These are phyloP conservation scores for Micromonas commoda DNA, from an alignment of 139 green algal species.

Conservation along the genomic window DNA sequence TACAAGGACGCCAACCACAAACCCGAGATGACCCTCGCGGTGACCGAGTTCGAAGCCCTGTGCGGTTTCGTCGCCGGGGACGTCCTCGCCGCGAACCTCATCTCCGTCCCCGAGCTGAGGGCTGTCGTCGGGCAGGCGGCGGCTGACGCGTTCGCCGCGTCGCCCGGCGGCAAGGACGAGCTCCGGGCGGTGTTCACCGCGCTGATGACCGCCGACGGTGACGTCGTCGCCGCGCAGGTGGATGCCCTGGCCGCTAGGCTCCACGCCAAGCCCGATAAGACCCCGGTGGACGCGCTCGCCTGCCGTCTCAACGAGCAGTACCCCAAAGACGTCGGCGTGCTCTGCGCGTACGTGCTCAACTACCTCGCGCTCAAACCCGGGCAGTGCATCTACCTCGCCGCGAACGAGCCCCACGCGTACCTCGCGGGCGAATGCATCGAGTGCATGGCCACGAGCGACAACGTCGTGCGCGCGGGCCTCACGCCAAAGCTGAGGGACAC, in stretches of 20 bases:
- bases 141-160: not conserved
- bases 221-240: slow-evolving; percentile 39
- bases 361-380: slow-evolving; percentile 45
- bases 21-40: slow-evolving; percentile 93
- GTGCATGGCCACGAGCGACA: slow-evolving; percentile 91
- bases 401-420: slow-evolving; percentile 98
- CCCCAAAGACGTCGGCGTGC: slow-evolving; percentile 79
- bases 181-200: slow-evolving; percentile 58
- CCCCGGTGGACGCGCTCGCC: slow-evolving; percentile 67
- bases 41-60: slow-evolving; percentile 84
- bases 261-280: not conserved
- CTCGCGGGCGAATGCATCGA: slow-evolving; percentile 61
- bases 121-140: slow-evolving; percentile 11
- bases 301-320: slow-evolving; percentile 85
- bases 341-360: slow-evolving; percentile 92
- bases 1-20: slow-evolving; percentile 99
- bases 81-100: not conserved
- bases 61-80: slow-evolving; percentile 67
- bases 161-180: no score
- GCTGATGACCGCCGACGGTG: slow-evolving; percentile 68
- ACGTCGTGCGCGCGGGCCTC: slow-evolving; percentile 91
- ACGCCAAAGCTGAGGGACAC: slow-evolving; percentile 87
- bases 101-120: slow-evolving; percentile 49
- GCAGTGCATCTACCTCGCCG: slow-evolving; percentile 75
- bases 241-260: slow-evolving; percentile 39